Evolutionary conservation across 768 basidiomycete species (phyloP).

Genomic region (Myochromella boudieri): DNA sequence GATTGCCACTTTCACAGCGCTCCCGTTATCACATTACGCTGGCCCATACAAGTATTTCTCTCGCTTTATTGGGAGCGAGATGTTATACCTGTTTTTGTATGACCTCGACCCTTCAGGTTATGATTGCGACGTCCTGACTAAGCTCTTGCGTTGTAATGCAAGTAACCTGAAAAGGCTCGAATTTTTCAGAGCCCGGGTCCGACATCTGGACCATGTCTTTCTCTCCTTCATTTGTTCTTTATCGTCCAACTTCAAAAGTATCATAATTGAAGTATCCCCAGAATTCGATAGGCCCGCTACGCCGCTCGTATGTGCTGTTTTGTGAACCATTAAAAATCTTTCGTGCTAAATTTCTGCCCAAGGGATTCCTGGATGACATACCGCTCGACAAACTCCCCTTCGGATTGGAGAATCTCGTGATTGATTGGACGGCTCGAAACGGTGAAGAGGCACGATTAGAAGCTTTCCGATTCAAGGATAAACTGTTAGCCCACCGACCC

Average conservation of each 20-base stretch:
- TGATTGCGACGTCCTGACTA: not conserved
- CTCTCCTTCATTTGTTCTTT: not conserved
- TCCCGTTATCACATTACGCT: not conserved
- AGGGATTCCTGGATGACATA: not conserved
- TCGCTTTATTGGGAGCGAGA: not conserved
- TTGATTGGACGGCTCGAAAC: not conserved
- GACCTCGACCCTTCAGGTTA: not conserved
- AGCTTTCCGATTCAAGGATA: not conserved
- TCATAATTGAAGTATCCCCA: not conserved
- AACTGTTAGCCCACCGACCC: not conserved
- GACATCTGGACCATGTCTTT: not conserved
- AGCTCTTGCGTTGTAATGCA: not conserved
- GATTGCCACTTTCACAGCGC: not conserved
- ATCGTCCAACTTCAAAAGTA: not conserved
- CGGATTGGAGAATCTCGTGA: not conserved
- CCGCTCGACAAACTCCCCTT: constrained; percentile 1
- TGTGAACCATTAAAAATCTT: not conserved
- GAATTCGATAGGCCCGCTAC: not conserved
- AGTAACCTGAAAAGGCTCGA: not conserved
- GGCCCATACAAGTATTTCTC: constrained; percentile 4
- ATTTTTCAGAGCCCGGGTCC: not conserved
- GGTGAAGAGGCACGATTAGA: not conserved
- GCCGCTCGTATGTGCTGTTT: not conserved
- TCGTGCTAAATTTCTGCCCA: not conserved
- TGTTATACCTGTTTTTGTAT: not conserved